A percentile compares a stretch with the other conserved stretches of the same genome.
Conservation (phyloP, 768 basidiomycete species). For the Saitozyma podzolica region DNA sequence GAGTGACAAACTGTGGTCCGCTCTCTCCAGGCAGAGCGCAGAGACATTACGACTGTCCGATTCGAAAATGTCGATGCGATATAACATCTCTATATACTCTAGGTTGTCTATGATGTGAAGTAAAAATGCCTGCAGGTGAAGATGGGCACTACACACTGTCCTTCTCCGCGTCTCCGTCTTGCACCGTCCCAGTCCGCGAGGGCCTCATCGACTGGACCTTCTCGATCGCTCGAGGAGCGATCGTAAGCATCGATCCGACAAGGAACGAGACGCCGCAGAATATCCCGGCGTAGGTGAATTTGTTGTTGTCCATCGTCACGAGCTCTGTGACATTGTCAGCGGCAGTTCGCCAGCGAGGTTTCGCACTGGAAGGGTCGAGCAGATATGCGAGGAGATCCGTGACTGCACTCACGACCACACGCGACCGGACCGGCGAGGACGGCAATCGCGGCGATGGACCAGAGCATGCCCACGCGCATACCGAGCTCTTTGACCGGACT, state of each 20-base stretch:
- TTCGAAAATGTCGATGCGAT: no score
- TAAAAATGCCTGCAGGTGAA: no score
- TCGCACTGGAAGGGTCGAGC: neutral
- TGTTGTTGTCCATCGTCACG: conserved; percentile 10
- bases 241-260: conserved; percentile 24
- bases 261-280: conserved; percentile 36
- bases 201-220: neutral
- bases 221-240: conserved; percentile 21
- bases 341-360: neutral
- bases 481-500: conserved; percentile 47
- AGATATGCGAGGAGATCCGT: neutral
- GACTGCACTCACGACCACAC: conserved; percentile 32
- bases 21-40: no score
- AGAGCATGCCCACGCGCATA: conserved; percentile 48
- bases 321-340: conserved; percentile 13
- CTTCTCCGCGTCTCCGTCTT: no score
- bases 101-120: no score
- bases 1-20: no score
- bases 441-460: conserved; percentile 33
- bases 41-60: no score
- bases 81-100: no score
- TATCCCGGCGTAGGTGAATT: conserved; percentile 31
- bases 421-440: conserved; percentile 42
- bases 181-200: no score
- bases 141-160: no score